A percentile compares a stretch with the other conserved stretches of the same genome.
Conservation (phyloP, 106 monocot genomes). For the Dendrobium catenatum region DNA sequence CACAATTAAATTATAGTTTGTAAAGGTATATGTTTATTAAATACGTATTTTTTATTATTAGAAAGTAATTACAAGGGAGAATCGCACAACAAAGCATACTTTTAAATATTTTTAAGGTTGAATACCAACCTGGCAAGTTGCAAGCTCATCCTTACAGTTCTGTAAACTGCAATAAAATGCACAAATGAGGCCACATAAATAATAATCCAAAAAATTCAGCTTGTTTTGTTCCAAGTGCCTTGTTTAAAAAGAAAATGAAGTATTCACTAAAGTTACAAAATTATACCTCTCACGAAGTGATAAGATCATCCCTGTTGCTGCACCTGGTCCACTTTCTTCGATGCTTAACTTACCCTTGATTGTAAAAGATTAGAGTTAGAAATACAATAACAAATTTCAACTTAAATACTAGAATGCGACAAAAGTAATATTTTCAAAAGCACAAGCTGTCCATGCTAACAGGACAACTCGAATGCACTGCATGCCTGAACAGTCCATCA, state of each 20-base stretch:
- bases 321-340: slow-evolving; percentile 94
- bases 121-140: slow-evolving; percentile 65
- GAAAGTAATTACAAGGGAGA: background rate
- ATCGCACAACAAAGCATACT: background rate
- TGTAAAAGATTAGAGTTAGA: background rate
- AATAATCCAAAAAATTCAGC: background rate
- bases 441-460: background rate
- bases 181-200: slow-evolving; percentile 1
- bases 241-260: background rate
- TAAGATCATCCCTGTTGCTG: slow-evolving; percentile 91
- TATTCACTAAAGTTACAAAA: background rate
- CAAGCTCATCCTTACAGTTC: slow-evolving; percentile 74
- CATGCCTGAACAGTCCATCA: background rate
- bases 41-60: background rate
- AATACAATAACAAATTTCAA: background rate
- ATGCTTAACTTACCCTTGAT: slow-evolving; percentile 53
- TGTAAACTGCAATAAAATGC: slow-evolving; percentile 47
- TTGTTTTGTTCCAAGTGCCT: background rate
- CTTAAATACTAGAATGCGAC: background rate
- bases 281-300: slow-evolving; percentile 96
- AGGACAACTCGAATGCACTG: background rate
- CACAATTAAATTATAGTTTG: background rate
- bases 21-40: background rate
- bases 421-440: background rate
- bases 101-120: background rate